A percentile compares a stretch with the other conserved stretches of the same genome.
These are phyloP conservation scores for Adansonia grandidieri DNA, from an alignment of 441 rosid genomes.

Conservation along the genomic window DNA sequence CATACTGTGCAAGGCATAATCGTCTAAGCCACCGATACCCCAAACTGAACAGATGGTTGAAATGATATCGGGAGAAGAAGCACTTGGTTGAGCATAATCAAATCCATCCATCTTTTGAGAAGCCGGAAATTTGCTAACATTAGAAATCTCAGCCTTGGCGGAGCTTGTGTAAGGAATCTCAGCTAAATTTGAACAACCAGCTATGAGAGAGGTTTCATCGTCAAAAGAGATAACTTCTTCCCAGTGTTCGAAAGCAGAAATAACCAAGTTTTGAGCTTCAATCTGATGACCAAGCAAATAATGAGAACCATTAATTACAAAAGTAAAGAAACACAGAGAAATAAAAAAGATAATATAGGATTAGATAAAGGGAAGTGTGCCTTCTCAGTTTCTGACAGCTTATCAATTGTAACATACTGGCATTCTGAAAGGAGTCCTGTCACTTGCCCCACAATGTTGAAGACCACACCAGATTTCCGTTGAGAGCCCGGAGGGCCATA, in stretches of 20 bases:
- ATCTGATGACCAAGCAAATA: constrained; percentile 46
- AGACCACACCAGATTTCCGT: constrained; percentile 76
- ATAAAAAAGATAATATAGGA: not conserved
- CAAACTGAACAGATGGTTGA: constrained; percentile 59
- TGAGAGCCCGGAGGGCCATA: constrained; percentile 61
- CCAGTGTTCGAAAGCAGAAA: constrained; percentile 66
- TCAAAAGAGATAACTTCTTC: constrained; percentile 64
- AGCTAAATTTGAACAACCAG: constrained; percentile 47
- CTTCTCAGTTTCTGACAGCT: constrained; percentile 82
- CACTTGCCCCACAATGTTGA: constrained; percentile 88
- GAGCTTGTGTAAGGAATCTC: constrained; percentile 42
- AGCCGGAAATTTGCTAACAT: constrained; percentile 39
- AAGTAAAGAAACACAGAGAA: constrained; percentile 16
- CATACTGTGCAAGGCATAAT: constrained; percentile 51
- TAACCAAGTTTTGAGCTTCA: constrained; percentile 69
- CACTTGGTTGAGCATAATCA: constrained; percentile 61
- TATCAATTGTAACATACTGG: constrained; percentile 63
- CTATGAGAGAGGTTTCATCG: constrained; percentile 56
- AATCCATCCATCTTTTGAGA: constrained; percentile 54
- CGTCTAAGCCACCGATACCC: constrained; percentile 58
- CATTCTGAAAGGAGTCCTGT: constrained; percentile 68
- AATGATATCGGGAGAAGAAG: constrained; percentile 61
- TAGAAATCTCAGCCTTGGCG: constrained; percentile 42
- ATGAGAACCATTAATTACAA: constrained; percentile 23
- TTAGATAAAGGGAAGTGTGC: constrained; percentile 36